Conservation (phyloP, 2,329 filamentous ascomycete genomes). For the Magnaporthiopsis poae region DNA sequence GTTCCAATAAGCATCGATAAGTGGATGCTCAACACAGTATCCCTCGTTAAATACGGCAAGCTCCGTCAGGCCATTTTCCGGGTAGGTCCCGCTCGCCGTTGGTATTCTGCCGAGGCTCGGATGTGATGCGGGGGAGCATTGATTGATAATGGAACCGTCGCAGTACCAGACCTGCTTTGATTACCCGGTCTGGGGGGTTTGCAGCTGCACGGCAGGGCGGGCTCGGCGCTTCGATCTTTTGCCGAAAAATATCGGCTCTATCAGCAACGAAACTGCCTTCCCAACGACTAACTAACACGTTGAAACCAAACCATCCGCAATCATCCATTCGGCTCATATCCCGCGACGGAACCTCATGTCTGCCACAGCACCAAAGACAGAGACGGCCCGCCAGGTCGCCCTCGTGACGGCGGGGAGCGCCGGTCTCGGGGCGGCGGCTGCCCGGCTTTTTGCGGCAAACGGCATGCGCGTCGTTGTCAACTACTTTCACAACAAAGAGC, state of each 20-base stretch:
- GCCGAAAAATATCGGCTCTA: background rate
- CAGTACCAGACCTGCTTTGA: background rate
- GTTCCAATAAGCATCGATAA: too few species aligned
- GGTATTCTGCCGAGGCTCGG: background rate
- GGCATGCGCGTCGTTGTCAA: conserved; percentile 65
- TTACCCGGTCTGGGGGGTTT: too few species aligned
- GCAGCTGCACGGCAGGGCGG: background rate
- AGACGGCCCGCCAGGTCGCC: conserved; percentile 19
- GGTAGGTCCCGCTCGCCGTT: background rate
- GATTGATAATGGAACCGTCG: background rate
- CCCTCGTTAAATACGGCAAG: background rate
- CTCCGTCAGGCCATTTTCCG: background rate
- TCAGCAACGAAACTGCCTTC: background rate
- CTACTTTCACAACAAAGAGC: conserved; percentile 52
- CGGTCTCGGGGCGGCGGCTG: conserved; percentile 62
- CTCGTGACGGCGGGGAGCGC: conserved; percentile 46
- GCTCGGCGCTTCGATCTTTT: background rate
- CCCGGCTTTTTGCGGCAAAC: conserved; percentile 55
- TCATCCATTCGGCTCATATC: too few species aligned
- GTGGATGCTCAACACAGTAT: too few species aligned
- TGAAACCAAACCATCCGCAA: background rate
- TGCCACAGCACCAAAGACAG: background rate
- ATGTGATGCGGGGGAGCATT: background rate
- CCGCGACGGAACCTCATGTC: background rate
- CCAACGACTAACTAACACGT: background rate